Evolutionary conservation across 139 green algal species (phyloP), one percentile per base, ranked within the genome.

Genomic region (Chlamydomonas sp.): DNA sequence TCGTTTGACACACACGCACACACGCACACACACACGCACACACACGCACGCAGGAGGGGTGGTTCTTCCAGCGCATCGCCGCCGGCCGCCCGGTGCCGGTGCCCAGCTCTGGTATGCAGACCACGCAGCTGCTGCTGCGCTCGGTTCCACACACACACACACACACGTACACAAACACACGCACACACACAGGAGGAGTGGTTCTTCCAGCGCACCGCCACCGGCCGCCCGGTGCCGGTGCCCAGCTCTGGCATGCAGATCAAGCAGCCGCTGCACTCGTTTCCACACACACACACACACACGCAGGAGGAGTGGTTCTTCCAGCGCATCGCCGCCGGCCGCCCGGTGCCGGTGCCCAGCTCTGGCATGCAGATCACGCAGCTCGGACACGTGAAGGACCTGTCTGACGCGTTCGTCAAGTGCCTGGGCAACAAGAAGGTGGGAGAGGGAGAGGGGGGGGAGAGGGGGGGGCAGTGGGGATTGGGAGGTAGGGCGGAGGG

Each of bases 311-410:
- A 62, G 47, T 72, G 65, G 63, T 77, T 77, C 54, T 77, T 77
- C 71, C 71, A 77, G 30, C 71, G 71, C 58, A 81, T 98, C 70
- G 83, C 81, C 69, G 92, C 91, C 2, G 89, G 88, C 31, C 76
- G 93, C 8, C 93, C 93, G n/a, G 92, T 98, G 54, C 82, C 80
- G 6, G 81, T 98, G 6, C 93, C 93, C 13, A 84, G 81, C 72
- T 88, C 77, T 43, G 93, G 93, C 57, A 83, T 90, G 82, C 92
- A 97, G 85, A 84, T 90, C 28, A 33, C 85, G 0, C 89, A 96
- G 83, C 82, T 96, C 65, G 89, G 90, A 3, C 88, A 96, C 66
- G 89, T 95, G 1, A 92, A 95, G 79, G 90, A 95, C 77, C 80
- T 96, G 64, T 88, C 92, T 2, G 72, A 74, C n/a, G 92, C 93